phyloP scores from a whole-genome alignment of 768 basidiomycete species.

The Lentinula lateritia region DNA sequence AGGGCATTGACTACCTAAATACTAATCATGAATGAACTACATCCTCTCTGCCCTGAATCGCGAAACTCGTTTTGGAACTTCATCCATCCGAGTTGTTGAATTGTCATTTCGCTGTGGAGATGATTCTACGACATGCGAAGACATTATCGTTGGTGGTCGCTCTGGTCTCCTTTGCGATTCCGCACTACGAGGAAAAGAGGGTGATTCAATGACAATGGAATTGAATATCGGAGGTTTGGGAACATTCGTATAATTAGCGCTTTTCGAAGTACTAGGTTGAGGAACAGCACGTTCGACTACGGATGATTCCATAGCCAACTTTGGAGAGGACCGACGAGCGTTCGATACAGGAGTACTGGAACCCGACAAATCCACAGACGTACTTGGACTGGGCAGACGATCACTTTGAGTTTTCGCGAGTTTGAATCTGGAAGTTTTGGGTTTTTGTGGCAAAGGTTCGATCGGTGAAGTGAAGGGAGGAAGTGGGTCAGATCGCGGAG shows the following conservation, averaged over 20 bases:
- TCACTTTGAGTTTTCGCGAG: slow-evolving; percentile 29
- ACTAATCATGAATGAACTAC: background rate
- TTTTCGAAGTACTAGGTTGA: background rate
- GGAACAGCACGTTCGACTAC: slow-evolving; percentile 13
- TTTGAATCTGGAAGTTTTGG: slow-evolving; percentile 47
- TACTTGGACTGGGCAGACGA: slow-evolving; percentile 8
- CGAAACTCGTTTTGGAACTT: slow-evolving; percentile 17
- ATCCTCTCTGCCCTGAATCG: slow-evolving; percentile 29
- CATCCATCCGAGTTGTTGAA: background rate
- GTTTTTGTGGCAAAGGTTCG: slow-evolving; percentile 24
- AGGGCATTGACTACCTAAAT: too few species aligned
- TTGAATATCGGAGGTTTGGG: background rate
- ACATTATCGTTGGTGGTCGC: slow-evolving; percentile 23
- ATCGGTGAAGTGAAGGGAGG: slow-evolving; percentile 8
- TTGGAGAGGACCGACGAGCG: slow-evolving; percentile 29
- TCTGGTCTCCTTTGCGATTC: slow-evolving; percentile 18
- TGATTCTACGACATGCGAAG: slow-evolving; percentile 20
- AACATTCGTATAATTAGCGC: background rate
- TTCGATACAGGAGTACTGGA: slow-evolving; percentile 22
- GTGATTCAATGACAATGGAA: slow-evolving; percentile 14
- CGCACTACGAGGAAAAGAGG: slow-evolving; percentile 13
- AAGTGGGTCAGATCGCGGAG: background rate
- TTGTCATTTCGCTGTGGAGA: background rate
- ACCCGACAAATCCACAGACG: slow-evolving; percentile 1
- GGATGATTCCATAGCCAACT: slow-evolving; percentile 12